Percentiles rank a stretch among this genome's conserved stretches.
Evolutionary conservation across 2,329 filamentous ascomycete species (phyloP).

Genomic region (Cyclaneusma minus): DNA sequence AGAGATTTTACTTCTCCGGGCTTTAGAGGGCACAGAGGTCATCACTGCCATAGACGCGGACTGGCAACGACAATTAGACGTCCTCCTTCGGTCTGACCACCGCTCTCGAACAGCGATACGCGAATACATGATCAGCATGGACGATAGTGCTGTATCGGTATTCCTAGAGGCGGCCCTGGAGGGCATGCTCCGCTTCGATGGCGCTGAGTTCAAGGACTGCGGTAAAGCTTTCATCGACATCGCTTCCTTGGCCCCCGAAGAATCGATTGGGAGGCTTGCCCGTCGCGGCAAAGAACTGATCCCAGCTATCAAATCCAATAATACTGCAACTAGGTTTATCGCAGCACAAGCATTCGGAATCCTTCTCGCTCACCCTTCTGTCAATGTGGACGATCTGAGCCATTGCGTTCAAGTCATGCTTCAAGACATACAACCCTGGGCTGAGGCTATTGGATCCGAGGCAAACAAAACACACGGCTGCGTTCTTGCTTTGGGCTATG

Average conservation of each 20-base stretch:
- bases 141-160: constrained; percentile 23
- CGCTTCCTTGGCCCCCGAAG: constrained; percentile 33
- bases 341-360: constrained; percentile 63
- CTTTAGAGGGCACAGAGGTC: constrained; percentile 19
- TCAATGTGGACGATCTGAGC: constrained; percentile 24
- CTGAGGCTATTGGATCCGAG: constrained; percentile 37
- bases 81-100: constrained; percentile 54
- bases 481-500: constrained; percentile 39
- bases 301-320: constrained; percentile 53
- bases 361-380: constrained; percentile 48
- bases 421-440: constrained; percentile 31
- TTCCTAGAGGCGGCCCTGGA: constrained; percentile 41
- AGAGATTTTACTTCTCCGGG: constrained; percentile 41
- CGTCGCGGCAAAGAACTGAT: constrained; percentile 35
- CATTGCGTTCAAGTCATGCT: constrained; percentile 29
- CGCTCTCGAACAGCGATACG: constrained; percentile 43
- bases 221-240: constrained; percentile 37
- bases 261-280: constrained; percentile 32
- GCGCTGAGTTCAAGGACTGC: constrained; percentile 26
- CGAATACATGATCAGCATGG: constrained; percentile 29
- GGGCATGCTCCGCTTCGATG: constrained; percentile 31
- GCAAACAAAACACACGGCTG: constrained; percentile 44
- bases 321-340: constrained; percentile 47
- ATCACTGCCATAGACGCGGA: constrained; percentile 47
- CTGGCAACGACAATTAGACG: constrained; percentile 71